phyloP scores from a whole-genome alignment of 306 rosid species.

The Lathyrus oleraceus region DNA sequence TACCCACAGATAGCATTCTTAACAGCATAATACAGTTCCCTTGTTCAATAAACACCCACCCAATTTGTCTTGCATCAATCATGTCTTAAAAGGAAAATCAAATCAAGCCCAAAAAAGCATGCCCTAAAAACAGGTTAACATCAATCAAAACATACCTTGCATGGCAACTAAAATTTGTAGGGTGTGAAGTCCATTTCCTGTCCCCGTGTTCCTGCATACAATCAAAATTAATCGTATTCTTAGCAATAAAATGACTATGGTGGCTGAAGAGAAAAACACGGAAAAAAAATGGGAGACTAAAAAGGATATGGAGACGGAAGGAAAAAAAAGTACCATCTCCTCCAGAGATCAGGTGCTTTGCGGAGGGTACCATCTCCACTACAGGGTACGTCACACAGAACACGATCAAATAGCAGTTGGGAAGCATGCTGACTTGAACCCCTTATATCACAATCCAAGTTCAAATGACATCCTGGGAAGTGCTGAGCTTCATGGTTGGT shows the following conservation, averaged over 20 bases:
- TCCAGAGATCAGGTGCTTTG: slow-evolving; percentile 98
- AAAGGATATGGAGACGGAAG: slow-evolving; percentile 9
- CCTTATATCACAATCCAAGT: slow-evolving; percentile 36
- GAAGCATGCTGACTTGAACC: slow-evolving; percentile 37
- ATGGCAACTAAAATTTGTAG: slow-evolving; percentile 85
- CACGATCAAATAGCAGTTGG: slow-evolving; percentile 80
- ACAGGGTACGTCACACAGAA: slow-evolving; percentile 94
- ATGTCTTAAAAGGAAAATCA: slow-evolving; percentile 13
- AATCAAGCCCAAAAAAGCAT: slow-evolving; percentile 9
- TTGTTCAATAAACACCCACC: slow-evolving; percentile 18
- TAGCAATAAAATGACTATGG: slow-evolving; percentile 8
- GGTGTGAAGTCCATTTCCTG: slow-evolving; percentile 79
- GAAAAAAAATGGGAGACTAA: not conserved
- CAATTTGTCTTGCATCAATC: slow-evolving; percentile 9
- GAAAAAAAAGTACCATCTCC: slow-evolving; percentile 68
- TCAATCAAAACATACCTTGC: slow-evolving; percentile 41
- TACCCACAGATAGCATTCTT: not conserved
- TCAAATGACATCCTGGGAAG: slow-evolving; percentile 77
- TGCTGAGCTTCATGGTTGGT: slow-evolving; percentile 97
- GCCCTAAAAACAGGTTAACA: slow-evolving; percentile 12
- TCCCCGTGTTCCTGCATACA: slow-evolving; percentile 72
- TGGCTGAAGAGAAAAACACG: slow-evolving; percentile 1
- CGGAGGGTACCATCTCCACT: slow-evolving; percentile 99
- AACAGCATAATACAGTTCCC: slow-evolving; percentile 2
- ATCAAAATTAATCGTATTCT: slow-evolving; percentile 32